Evolutionary conservation across 495 filamentous ascomycete species (phyloP).

Genomic region (Tuber melanosporum): DNA sequence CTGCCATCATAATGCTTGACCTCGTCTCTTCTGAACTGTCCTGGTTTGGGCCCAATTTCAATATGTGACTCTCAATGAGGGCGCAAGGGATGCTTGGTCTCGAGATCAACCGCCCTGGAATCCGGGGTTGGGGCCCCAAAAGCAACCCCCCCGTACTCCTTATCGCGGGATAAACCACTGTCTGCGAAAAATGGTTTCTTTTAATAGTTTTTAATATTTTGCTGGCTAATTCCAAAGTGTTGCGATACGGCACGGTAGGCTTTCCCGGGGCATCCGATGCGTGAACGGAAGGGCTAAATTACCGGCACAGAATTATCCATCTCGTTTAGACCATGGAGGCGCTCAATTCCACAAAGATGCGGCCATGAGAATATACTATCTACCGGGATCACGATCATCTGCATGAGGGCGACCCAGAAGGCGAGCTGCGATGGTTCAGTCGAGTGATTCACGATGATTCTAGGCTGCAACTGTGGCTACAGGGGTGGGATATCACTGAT

Average conservation of each 20-base stretch:
- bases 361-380: not conserved
- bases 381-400: not conserved
- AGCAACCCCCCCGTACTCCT: not conserved
- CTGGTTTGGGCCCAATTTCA: not conserved
- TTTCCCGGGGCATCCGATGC: not conserved
- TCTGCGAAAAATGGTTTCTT: not conserved
- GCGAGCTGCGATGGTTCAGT: not conserved
- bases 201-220: not conserved
- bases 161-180: not conserved
- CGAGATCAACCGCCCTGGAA: not conserved
- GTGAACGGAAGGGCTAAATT: not conserved
- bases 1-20: not conserved
- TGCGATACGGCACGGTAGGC: not conserved
- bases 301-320: not conserved
- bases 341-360: not conserved
- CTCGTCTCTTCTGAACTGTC: not conserved
- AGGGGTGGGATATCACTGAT: not conserved
- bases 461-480: not conserved
- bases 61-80: not conserved
- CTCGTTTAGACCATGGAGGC: not conserved
- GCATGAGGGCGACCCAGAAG: not conserved
- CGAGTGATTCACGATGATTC: not conserved
- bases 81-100: not conserved
- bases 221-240: not conserved
- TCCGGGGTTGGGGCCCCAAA: not conserved